phyloP scores from a whole-genome alignment of 208 protist species.

The Histomonas meleagridis region DNA sequence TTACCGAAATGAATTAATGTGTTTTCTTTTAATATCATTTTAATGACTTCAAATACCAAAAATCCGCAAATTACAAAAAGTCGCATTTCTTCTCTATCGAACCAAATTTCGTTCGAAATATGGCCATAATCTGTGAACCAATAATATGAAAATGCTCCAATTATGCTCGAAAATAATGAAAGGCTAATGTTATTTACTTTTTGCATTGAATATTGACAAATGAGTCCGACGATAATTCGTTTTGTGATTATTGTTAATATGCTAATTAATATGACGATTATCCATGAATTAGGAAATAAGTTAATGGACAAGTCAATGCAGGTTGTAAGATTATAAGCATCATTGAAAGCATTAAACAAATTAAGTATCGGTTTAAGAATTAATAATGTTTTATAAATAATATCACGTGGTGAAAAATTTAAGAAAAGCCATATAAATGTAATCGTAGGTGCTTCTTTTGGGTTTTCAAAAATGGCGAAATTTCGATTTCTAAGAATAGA shows the following conservation, averaged over 20 bases:
- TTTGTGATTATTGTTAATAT: background rate
- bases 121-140: background rate
- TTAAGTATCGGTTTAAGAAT: background rate
- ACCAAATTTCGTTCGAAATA: background rate
- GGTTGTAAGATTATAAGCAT: background rate
- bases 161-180: background rate
- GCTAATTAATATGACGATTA: background rate
- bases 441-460: too few species aligned
- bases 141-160: background rate
- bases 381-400: background rate
- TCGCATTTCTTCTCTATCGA: background rate
- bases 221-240: background rate
- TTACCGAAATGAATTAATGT: too few species aligned
- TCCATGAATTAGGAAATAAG: background rate
- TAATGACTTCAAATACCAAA: too few species aligned
- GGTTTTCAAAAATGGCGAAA: background rate
- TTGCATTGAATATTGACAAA: background rate
- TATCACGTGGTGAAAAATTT: background rate
- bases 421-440: background rate
- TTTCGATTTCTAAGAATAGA: background rate
- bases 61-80: background rate
- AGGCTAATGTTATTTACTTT: background rate
- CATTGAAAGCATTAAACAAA: background rate
- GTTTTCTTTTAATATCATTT: too few species aligned
- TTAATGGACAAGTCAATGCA: background rate